Evolutionary conservation across 2,329 filamentous ascomycete genomes (phyloP).

Genomic region (Colletotrichum sp.): DNA sequence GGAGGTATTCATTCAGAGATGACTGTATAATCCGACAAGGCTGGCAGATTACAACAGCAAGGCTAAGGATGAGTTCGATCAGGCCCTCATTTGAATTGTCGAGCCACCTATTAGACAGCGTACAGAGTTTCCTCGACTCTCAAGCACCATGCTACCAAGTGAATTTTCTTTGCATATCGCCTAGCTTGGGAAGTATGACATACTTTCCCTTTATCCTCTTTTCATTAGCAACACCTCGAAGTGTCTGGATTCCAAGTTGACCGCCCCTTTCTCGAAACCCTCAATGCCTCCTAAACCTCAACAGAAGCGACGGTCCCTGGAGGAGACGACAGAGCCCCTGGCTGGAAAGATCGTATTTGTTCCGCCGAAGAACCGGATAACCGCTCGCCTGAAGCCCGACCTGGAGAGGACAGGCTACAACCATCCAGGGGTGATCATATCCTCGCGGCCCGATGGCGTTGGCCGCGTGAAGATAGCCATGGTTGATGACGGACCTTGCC

Average conservation of each 20-base stretch:
- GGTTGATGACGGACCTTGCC: background rate
- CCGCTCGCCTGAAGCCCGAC: background rate
- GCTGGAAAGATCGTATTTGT: background rate
- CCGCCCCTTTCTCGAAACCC: background rate
- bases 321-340: background rate
- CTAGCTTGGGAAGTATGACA: background rate
- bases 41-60: no score
- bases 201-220: background rate
- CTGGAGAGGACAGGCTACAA: background rate
- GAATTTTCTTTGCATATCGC: background rate
- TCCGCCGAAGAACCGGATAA: background rate
- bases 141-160: background rate
- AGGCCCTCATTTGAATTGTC: no score
- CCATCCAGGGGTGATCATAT: background rate
- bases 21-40: no score
- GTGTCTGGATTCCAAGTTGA: background rate
- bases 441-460: background rate
- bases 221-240: background rate
- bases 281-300: background rate
- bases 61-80: no score
- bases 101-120: no score
- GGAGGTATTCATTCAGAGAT: no score
- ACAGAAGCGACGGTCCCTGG: fast-evolving
- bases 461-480: background rate
- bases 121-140: no score